Conservation (phyloP, 768 basidiomycete genomes). For the Termitomyces sp. region DNA sequence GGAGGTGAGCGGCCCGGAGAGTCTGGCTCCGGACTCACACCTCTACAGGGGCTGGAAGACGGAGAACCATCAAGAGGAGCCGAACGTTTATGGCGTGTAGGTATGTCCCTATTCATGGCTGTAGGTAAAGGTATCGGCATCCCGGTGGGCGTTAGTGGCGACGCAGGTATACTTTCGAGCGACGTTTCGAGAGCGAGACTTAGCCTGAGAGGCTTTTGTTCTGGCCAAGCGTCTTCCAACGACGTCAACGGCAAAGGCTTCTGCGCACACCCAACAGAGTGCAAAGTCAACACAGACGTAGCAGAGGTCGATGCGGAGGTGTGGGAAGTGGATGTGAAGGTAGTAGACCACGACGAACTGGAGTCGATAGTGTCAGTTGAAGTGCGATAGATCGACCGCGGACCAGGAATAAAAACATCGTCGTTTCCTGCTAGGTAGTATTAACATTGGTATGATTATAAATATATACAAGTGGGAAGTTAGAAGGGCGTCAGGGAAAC, state of each 20-base stretch:
- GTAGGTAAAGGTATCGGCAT: background rate
- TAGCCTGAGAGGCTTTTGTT: constrained; percentile 13
- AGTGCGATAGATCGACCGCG: constrained; percentile 7
- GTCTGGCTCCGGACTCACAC: constrained; percentile 1
- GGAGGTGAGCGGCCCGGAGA: constrained; percentile 21
- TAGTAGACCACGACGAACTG: constrained; percentile 17
- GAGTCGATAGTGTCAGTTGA: constrained; percentile 13
- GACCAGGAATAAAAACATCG: constrained; percentile 10
- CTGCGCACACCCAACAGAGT: constrained; percentile 12
- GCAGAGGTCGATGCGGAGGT: background rate
- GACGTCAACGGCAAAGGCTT: constrained; percentile 14
- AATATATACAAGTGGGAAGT: background rate
- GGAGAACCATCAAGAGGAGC: constrained; percentile 6
- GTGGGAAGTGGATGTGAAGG: background rate
- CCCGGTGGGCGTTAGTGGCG: constrained; percentile 16
- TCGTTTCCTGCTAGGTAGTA: constrained; percentile 5
- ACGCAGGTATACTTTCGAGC: constrained; percentile 25
- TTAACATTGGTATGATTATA: background rate
- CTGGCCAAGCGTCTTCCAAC: constrained; percentile 8
- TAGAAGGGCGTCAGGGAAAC: background rate
- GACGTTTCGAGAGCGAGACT: constrained; percentile 16
- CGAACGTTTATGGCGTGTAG: constrained; percentile 19
- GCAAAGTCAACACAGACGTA: constrained; percentile 6
- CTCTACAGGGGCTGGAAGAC: background rate
- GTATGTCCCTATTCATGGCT: background rate